These are phyloP conservation scores for sweet orange (Citrus sinensis) DNA, from an alignment of 345 rosid species.

Conservation along the genomic window DNA sequence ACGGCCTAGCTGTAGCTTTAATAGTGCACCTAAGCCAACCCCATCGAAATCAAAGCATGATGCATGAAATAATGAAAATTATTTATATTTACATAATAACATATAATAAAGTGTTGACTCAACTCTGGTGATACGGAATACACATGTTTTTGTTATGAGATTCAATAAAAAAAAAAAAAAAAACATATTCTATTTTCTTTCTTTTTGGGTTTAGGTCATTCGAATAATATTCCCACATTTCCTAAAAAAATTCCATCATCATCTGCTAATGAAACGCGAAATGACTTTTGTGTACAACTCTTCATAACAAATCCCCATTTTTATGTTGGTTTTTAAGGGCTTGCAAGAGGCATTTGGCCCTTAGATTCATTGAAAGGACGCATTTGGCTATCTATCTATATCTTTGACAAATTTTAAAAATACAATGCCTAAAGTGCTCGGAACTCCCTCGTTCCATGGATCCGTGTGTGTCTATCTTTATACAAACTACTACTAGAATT, in stretches of 20 bases:
- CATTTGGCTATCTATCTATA: not conserved
- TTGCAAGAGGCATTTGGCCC: slow-evolving; percentile 35
- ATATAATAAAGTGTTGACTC: not conserved
- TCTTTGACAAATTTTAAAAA: not conserved
- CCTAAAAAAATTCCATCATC: not conserved
- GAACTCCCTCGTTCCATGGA: slow-evolving; percentile 23
- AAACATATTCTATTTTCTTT: not conserved
- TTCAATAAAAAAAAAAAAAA: not conserved
- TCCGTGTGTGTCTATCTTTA: slow-evolving; percentile 8
- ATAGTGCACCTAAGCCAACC: not conserved
- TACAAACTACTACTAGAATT: not conserved
- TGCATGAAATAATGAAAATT: not conserved
- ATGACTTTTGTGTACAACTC: slow-evolving; percentile 6
- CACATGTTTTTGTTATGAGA: not conserved
- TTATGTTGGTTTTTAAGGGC: not conserved
- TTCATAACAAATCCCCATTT: not conserved
- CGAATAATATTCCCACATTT: slow-evolving; percentile 31
- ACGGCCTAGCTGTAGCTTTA: not conserved
- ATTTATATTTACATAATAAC: not conserved
- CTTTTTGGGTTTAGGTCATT: not conserved
- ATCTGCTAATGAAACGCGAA: not conserved
- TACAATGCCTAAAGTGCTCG: too few species aligned
- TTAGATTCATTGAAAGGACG: slow-evolving; percentile 21
- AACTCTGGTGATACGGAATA: too few species aligned
- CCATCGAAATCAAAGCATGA: not conserved